Base-by-base conservation (phyloP, 2,329 filamentous ascomycete species). In the Raffaelea arxii region DNA sequence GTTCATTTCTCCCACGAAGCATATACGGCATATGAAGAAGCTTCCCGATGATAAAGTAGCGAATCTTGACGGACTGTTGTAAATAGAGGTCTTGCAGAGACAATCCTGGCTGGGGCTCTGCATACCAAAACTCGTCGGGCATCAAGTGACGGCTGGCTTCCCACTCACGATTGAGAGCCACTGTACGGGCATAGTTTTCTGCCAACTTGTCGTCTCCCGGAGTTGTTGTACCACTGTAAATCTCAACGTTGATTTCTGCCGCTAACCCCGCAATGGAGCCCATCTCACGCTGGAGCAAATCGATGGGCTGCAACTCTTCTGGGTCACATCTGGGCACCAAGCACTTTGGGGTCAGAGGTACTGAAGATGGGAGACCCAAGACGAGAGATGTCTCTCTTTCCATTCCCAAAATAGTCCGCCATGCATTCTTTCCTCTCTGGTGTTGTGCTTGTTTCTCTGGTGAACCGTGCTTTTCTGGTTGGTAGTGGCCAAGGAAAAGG, bases 381-480 rank as follows among this genome's bases (percentile, higher is more conserved):
- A 76, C 60, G 18, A 76, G 55, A 22, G 72, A 72, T 6, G 75
- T 54, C 50, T 71, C 69, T 25, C 75, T 65, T 51, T 80, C 77
- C 2, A 60, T 54, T 21, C 63, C 57, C 49, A 63, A 64, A 14
- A 71, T 51, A 7, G 58, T 51, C 18, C 59, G 56, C 71, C 70
- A 74, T 4, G 66, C 49, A 37, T 56, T 58, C 41, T 61, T 54
- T 10, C 60, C 58, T 19, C 64, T 58, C 6, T 41, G 16, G 57
- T 54, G 42, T 59, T 59, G 5, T 60, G 47, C 10, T 41, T 49
- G 24, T 56, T 53, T 4, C 59, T 58, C 10, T 64, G 56, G 49
- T 73, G 66, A 25, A 68, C n/a, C n/a, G n/a, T n/a, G n/a, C n/a
- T n/a, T n/a, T n/a, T n/a, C n/a, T n/a, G n/a, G n/a, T n/a, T n/a